Conservation (phyloP, 345 rosid genomes). For the Dovyalis caffra region DNA sequence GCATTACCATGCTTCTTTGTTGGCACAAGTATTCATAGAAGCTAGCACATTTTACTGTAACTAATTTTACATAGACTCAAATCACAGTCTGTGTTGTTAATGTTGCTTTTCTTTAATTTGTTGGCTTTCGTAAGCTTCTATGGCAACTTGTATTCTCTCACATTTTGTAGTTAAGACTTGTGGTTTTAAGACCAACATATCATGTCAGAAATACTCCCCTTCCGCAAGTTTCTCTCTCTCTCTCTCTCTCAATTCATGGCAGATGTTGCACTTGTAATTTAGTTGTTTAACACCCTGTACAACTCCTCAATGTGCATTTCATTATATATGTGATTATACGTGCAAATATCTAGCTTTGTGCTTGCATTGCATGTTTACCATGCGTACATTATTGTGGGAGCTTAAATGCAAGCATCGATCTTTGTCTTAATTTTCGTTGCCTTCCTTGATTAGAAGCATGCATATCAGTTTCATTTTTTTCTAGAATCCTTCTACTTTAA, state of each 20-base stretch:
- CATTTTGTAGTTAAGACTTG: neutral
- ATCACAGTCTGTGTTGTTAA: neutral
- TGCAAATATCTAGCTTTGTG: no score
- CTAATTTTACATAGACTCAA: neutral
- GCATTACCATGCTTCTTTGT: conserved; percentile 68
- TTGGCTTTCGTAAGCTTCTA: neutral
- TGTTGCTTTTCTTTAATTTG: neutral
- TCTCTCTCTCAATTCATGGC: no score
- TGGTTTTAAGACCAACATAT: no score
- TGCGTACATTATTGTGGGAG: neutral
- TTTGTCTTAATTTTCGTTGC: neutral
- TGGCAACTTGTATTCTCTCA: neutral
- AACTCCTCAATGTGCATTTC: neutral
- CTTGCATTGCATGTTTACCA: no score
- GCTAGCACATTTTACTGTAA: neutral
- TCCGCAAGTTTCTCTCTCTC: no score
- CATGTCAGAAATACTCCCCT: no score
- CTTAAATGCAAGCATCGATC: neutral
- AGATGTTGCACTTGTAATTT: neutral
- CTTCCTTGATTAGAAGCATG: neutral
- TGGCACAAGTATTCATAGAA: conserved; percentile 48
- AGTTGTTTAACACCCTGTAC: neutral
- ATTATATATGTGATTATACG: neutral
- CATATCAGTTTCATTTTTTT: neutral
- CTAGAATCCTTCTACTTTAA: neutral